Conservation (phyloP, 116 monocot genomes). For the Posidonia oceanica region DNA sequence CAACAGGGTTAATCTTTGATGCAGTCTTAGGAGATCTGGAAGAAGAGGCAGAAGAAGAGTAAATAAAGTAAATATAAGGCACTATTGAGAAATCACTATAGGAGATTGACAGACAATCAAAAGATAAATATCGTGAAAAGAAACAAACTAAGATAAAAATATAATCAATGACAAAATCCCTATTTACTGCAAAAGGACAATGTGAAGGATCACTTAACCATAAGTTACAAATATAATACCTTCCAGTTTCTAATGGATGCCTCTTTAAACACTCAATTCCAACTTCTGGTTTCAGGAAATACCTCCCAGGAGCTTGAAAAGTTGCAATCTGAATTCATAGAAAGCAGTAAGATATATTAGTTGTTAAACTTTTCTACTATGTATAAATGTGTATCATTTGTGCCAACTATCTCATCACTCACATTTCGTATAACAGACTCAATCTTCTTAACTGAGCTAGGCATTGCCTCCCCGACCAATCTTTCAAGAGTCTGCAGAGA, state of each 20-base stretch:
- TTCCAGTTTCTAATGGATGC: constrained; percentile 36
- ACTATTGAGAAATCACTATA: too few relatives aligned
- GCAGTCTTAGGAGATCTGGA: not conserved
- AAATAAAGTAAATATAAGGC: too few relatives aligned
- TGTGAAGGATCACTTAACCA: too few relatives aligned
- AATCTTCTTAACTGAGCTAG: constrained; percentile 45
- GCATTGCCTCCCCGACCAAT: constrained; percentile 42
- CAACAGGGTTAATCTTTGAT: not conserved
- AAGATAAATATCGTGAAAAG: too few relatives aligned
- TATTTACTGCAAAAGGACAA: too few relatives aligned
- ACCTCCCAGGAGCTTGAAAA: constrained; percentile 58
- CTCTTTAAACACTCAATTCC: constrained; percentile 30
- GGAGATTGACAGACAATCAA: too few relatives aligned
- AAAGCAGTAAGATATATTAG: not conserved
- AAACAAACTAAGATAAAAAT: too few relatives aligned
- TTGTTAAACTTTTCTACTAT: not conserved
- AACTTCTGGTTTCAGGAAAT: constrained; percentile 50
- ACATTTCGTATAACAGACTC: constrained; percentile 55
- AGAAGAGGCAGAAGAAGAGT: too few relatives aligned
- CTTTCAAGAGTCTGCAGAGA: constrained; percentile 35
- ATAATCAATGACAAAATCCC: too few relatives aligned
- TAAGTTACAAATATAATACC: constrained; percentile 18
- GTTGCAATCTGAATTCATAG: constrained; percentile 55
- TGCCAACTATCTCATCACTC: constrained; percentile 11
- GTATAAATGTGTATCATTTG: too few relatives aligned